phyloP scores from a whole-genome alignment of 148 eudicot genomes.

The Euryodendron excelsum region DNA sequence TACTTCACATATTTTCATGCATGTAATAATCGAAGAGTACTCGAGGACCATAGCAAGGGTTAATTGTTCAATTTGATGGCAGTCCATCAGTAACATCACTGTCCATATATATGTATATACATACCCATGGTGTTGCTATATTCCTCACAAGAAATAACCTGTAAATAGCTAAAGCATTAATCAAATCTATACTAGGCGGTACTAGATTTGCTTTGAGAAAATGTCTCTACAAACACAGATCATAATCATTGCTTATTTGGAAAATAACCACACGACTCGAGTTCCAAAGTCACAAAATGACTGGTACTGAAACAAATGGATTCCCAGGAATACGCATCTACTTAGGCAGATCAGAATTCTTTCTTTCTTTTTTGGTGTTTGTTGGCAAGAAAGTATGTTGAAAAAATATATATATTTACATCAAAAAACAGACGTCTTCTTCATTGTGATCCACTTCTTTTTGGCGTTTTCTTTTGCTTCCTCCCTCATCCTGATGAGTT shows the following conservation, averaged over 20 bases:
- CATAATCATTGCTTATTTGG: neutral
- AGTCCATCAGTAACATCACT: no score
- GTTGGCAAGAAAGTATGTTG: neutral
- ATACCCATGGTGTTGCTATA: neutral
- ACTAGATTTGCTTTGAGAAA: neutral
- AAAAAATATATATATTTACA: constrained; percentile 9
- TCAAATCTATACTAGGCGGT: no score
- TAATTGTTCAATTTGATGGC: no score
- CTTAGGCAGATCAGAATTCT: neutral
- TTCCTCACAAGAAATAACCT: neutral
- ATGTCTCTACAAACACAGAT: neutral
- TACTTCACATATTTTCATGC: no score
- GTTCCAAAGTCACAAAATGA: neutral
- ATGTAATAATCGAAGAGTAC: no score
- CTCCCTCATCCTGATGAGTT: constrained; percentile 54
- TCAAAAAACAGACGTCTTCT: constrained; percentile 38
- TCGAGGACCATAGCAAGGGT: no score
- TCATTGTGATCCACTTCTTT: constrained; percentile 48
- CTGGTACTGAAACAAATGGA: neutral
- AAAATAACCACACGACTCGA: neutral
- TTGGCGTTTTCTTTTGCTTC: constrained; percentile 58
- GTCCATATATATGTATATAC: no score
- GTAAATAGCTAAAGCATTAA: neutral
- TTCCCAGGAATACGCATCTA: neutral
- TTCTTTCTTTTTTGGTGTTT: neutral